Evolutionary conservation across 2,329 filamentous ascomycete genomes (phyloP).

Genomic region (Hypocreales sp.): DNA sequence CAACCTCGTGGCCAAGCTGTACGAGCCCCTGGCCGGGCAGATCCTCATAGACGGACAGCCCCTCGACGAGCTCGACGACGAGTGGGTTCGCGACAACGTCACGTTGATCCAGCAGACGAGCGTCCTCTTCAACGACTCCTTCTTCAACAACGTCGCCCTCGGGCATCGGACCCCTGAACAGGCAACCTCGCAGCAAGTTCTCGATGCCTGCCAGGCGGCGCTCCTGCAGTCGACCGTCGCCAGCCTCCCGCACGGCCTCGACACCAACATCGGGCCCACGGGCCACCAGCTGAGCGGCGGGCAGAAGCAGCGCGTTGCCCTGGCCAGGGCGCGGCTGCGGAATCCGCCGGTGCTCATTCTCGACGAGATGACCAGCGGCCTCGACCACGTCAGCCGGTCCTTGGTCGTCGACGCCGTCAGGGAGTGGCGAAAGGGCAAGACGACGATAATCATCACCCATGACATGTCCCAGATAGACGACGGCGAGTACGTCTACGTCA

Average conservation of each 20-base stretch:
- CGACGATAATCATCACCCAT: conserved; percentile 88
- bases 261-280: conserved; percentile 56
- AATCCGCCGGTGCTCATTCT: conserved; percentile 70
- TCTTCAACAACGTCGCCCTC: conserved; percentile 65
- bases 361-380: conserved; percentile 75
- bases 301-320: conserved; percentile 65
- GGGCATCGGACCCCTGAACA: conserved; percentile 36
- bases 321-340: conserved; percentile 64
- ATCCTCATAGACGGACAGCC: conserved; percentile 54
- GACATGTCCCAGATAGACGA: conserved; percentile 62
- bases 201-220: conserved; percentile 47
- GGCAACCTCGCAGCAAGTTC: conserved; percentile 39
- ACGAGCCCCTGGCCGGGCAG: conserved; percentile 47
- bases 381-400: conserved; percentile 57
- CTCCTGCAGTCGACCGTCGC: conserved; percentile 53
- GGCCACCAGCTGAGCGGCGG: conserved; percentile 67
- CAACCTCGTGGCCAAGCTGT: conserved; percentile 66
- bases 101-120: conserved; percentile 73
- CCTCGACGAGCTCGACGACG: conserved; percentile 43
- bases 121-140: conserved; percentile 65
- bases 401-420: conserved; percentile 62
- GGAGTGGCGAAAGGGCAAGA: conserved; percentile 63
- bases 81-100: conserved; percentile 65
- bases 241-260: conserved; percentile 50
- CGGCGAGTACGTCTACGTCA: conserved; percentile 64